phyloP scores from a whole-genome alignment of 352 stramenopile species.

The Aphanomyces euteiches region DNA sequence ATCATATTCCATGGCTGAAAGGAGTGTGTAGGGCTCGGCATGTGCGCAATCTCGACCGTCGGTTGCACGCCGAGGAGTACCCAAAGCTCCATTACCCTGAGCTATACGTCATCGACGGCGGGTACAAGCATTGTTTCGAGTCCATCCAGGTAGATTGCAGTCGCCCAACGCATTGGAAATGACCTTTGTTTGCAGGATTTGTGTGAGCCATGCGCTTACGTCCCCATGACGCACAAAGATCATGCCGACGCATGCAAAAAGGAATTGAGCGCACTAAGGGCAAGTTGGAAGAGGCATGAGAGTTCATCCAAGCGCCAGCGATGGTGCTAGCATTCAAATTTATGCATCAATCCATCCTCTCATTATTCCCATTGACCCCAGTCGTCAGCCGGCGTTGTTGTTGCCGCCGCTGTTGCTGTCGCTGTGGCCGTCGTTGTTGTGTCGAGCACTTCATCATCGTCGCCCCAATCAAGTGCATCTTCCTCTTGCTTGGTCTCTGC shows the following conservation, averaged over 20 bases:
- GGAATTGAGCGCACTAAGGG: slow-evolving; percentile 47
- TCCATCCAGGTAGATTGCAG: slow-evolving; percentile 34
- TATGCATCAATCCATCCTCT: neutral
- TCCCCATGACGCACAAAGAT: slow-evolving; percentile 47
- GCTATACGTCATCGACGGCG: slow-evolving; percentile 63
- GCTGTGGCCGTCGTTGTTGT: slow-evolving; percentile 30
- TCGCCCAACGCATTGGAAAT: neutral
- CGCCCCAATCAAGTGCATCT: slow-evolving; percentile 60
- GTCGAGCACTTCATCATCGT: slow-evolving; percentile 40
- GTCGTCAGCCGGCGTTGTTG: slow-evolving; percentile 39
- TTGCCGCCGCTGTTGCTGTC: slow-evolving; percentile 33
- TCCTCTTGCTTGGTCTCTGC: slow-evolving; percentile 38
- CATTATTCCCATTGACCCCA: slow-evolving; percentile 68
- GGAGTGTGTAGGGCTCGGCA: slow-evolving; percentile 42
- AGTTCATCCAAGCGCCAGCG: slow-evolving; percentile 15
- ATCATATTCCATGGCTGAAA: neutral
- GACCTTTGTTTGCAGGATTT: slow-evolving; percentile 30
- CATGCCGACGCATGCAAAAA: slow-evolving; percentile 46
- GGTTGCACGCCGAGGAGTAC: slow-evolving; percentile 53
- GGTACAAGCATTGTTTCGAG: slow-evolving; percentile 71
- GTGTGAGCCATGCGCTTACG: slow-evolving; percentile 42
- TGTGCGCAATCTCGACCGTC: slow-evolving; percentile 57
- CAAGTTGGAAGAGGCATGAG: slow-evolving; percentile 51
- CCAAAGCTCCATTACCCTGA: slow-evolving; percentile 63
- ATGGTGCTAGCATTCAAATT: slow-evolving; percentile 3